Conservation (phyloP, 2,329 filamentous ascomycete genomes). For the Colletotrichum sp. region DNA sequence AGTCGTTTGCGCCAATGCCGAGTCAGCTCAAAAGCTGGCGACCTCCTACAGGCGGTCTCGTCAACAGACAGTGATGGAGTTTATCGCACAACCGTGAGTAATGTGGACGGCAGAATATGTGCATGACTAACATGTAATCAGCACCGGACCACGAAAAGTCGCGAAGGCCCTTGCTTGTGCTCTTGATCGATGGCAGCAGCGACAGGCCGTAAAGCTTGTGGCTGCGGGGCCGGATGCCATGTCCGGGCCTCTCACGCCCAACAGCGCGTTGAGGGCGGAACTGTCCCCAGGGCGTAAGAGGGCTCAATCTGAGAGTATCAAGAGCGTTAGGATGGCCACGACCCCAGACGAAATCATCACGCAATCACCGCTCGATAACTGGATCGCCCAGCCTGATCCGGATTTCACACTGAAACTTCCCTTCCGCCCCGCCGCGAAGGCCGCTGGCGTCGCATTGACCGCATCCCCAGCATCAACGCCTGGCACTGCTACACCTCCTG, state of each 20-base stretch:
- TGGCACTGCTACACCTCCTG: background rate
- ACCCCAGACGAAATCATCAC: background rate
- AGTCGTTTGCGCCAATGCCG: conserved; percentile 24
- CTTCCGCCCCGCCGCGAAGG: background rate
- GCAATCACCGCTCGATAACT: background rate
- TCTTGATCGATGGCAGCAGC: conserved; percentile 20
- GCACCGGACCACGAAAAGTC: conserved; percentile 23
- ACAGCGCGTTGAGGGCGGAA: background rate
- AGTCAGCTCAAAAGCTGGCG: conserved; percentile 20
- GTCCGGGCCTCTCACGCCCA: background rate
- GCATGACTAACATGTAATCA: background rate
- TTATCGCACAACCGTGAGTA: conserved; percentile 27
- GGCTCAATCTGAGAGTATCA: conserved; percentile 13
- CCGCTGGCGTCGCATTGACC: background rate
- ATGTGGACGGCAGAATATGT: background rate
- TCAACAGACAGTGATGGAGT: conserved; percentile 20
- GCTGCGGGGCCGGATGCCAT: background rate
- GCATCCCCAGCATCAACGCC: background rate
- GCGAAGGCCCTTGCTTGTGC: conserved; percentile 21
- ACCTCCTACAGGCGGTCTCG: conserved; percentile 4
- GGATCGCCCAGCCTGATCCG: background rate
- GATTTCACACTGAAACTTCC: conserved; percentile 15
- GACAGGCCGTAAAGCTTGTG: background rate
- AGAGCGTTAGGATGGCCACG: background rate
- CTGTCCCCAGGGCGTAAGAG: background rate